A percentile compares a stretch with the other conserved stretches of the same genome.
phyloP scores from a whole-genome alignment of 192 early-diverging fungal genomes.

The Radiomyces spectabilis region DNA sequence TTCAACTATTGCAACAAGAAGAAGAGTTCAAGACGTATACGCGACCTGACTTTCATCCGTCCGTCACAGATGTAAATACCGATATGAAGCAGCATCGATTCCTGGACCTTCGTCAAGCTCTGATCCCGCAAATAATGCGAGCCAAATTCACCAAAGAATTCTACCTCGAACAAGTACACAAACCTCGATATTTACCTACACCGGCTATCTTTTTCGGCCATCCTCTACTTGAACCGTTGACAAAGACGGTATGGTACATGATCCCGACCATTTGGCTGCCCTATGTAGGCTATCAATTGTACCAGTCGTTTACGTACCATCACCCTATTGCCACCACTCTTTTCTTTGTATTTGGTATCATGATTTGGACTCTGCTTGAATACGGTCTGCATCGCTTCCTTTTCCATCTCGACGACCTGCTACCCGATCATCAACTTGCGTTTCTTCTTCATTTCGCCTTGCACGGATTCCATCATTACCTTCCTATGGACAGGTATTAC shows the following conservation, averaged over 20 bases:
- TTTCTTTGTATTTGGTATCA: slow-evolving; percentile 58
- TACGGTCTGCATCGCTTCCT: slow-evolving; percentile 87
- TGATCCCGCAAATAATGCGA: slow-evolving; percentile 74
- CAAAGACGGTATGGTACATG: slow-evolving; percentile 84
- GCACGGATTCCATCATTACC: slow-evolving; percentile 91
- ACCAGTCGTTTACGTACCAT: slow-evolving; percentile 19
- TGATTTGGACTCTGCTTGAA: slow-evolving; percentile 80
- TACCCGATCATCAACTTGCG: slow-evolving; percentile 73
- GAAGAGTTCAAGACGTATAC: slow-evolving; percentile 9
- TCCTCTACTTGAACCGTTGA: slow-evolving; percentile 64
- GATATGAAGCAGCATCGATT: slow-evolving; percentile 56
- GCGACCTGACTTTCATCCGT: slow-evolving; percentile 25
- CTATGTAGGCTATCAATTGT: slow-evolving; percentile 40
- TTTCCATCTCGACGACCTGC: slow-evolving; percentile 81
- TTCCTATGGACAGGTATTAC: slow-evolving; percentile 84
- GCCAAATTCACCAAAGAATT: slow-evolving; percentile 69
- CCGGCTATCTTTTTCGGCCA: slow-evolving; percentile 80
- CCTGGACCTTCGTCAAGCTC: slow-evolving; percentile 68
- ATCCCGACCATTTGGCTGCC: slow-evolving; percentile 86
- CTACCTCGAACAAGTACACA: slow-evolving; percentile 85
- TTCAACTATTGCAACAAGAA: neutral
- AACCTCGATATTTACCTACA: slow-evolving; percentile 65
- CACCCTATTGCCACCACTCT: slow-evolving; percentile 23
- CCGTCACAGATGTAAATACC: slow-evolving; percentile 32
- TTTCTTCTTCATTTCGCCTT: slow-evolving; percentile 76